phyloP scores from a whole-genome alignment of 2,329 filamentous ascomycete genomes.

The Epicoccum nigrum region DNA sequence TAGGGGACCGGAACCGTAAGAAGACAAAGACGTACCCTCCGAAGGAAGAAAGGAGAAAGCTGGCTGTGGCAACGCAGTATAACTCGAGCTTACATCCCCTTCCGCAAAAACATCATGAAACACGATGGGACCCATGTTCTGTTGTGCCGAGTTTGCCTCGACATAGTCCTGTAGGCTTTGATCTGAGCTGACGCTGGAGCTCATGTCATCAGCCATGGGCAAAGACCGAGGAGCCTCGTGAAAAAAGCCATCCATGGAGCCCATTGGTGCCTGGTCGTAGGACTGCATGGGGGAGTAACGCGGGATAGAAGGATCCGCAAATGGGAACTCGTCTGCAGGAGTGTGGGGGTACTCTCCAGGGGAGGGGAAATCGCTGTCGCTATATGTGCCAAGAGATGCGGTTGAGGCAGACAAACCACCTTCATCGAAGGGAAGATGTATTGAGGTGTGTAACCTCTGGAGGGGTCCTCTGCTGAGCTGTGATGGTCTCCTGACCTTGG shows the following conservation, averaged over 20 bases:
- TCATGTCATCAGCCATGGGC: conserved; percentile 50
- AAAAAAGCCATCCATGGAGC: conserved; percentile 47
- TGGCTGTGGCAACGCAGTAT: conserved; percentile 45
- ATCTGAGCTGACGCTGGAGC: conserved; percentile 55
- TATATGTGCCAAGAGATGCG: conserved; percentile 54
- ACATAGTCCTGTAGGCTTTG: conserved; percentile 53
- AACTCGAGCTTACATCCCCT: conserved; percentile 48
- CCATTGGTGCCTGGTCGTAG: conserved; percentile 44
- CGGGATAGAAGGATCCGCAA: conserved; percentile 49
- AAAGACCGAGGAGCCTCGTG: conserved; percentile 45
- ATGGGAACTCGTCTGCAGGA: conserved; percentile 52
- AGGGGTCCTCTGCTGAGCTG: conserved; percentile 49
- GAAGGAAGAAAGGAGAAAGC: conserved; percentile 49
- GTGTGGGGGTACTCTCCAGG: conserved; percentile 56
- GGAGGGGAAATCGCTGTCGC: conserved; percentile 56
- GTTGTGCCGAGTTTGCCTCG: conserved; percentile 45
- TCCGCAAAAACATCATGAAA: conserved; percentile 49
- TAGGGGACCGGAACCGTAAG: conserved; percentile 47
- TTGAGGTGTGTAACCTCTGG: conserved; percentile 52
- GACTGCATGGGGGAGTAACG: conserved; percentile 42
- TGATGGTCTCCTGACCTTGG: conserved; percentile 46
- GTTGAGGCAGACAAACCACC: conserved; percentile 52
- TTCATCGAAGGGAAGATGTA: conserved; percentile 51
- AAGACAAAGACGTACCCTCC: conserved; percentile 51
- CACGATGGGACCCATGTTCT: conserved; percentile 43